phyloP scores from a whole-genome alignment of 441 rosid species.

The Croton setiger region DNA sequence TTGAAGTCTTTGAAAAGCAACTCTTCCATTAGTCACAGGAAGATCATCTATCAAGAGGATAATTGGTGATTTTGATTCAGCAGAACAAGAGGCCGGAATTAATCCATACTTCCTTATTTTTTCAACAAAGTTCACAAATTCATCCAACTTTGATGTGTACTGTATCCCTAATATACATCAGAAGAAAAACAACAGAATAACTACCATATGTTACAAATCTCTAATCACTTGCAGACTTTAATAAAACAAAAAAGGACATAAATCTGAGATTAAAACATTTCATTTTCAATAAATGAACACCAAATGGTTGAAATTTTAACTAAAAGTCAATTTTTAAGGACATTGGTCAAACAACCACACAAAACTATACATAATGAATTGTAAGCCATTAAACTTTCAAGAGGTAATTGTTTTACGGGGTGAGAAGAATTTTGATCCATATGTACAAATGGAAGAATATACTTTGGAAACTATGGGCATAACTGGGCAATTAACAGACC shows the following conservation, averaged over 20 bases:
- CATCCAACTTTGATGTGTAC: conserved; percentile 89
- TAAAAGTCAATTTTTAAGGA: background rate
- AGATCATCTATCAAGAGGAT: conserved; percentile 87
- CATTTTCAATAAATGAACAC: background rate
- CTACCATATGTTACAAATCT: conserved; percentile 7
- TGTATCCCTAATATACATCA: conserved; percentile 45
- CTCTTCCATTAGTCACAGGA: conserved; percentile 66
- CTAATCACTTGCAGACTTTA: conserved; percentile 1
- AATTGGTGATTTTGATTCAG: conserved; percentile 35
- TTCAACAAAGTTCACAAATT: conserved; percentile 76
- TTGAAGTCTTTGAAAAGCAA: conserved; percentile 65
- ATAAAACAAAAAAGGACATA: conserved; percentile 2
- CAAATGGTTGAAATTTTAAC: background rate
- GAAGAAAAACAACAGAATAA: conserved; percentile 13
- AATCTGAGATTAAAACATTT: background rate
- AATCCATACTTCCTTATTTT: conserved; percentile 66
- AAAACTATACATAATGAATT: background rate
- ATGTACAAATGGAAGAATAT: background rate
- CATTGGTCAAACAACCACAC: background rate
- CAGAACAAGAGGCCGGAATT: conserved; percentile 41
- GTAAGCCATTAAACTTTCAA: background rate
- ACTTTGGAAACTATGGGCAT: background rate
- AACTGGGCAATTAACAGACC: background rate
- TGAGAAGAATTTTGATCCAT: background rate
- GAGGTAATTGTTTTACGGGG: background rate